Evolutionary conservation across 2,329 filamentous ascomycete species (phyloP).

Genomic region (Venturia aucupariae): DNA sequence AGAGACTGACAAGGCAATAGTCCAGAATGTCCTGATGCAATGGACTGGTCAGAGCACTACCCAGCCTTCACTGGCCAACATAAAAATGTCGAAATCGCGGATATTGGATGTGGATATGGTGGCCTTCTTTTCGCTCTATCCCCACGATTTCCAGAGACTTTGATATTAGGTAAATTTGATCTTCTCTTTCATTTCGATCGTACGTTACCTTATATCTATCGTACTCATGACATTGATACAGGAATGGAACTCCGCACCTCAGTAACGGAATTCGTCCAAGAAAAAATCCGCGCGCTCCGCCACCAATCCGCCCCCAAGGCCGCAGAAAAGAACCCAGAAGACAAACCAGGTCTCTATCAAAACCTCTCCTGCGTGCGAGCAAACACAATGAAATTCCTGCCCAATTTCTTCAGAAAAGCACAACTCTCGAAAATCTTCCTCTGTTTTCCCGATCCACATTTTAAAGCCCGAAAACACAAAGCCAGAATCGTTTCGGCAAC

Average conservation of each 20-base stretch:
- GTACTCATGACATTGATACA: constrained; percentile 28
- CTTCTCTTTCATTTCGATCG: neutral
- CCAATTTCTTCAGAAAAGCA: constrained; percentile 79
- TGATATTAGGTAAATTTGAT: constrained; percentile 60
- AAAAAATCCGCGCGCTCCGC: constrained; percentile 75
- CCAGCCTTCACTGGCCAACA: constrained; percentile 49
- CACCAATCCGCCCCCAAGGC: constrained; percentile 48
- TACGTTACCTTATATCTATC: too few relatives aligned
- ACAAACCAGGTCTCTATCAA: constrained; percentile 50
- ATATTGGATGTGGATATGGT: constrained; percentile 96
- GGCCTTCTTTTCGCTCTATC: constrained; percentile 80
- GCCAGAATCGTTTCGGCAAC: constrained; percentile 85
- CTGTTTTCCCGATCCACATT: constrained; percentile 97
- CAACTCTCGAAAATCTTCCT: constrained; percentile 91
- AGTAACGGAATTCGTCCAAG: constrained; percentile 83
- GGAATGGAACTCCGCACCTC: constrained; percentile 88
- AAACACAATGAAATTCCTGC: constrained; percentile 99
- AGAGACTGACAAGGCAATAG: neutral
- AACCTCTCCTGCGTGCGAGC: constrained; percentile 84
- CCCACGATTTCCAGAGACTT: constrained; percentile 67
- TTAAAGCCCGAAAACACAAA: constrained; percentile 96
- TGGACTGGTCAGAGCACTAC: constrained; percentile 87
- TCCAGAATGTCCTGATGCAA: constrained; percentile 30
- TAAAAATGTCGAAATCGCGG: constrained; percentile 67
- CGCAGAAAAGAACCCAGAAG: constrained; percentile 17